These are phyloP conservation scores for Incumbomyces delicatus DNA, from an alignment of 2,329 filamentous ascomycete genomes.

Conservation along the genomic window DNA sequence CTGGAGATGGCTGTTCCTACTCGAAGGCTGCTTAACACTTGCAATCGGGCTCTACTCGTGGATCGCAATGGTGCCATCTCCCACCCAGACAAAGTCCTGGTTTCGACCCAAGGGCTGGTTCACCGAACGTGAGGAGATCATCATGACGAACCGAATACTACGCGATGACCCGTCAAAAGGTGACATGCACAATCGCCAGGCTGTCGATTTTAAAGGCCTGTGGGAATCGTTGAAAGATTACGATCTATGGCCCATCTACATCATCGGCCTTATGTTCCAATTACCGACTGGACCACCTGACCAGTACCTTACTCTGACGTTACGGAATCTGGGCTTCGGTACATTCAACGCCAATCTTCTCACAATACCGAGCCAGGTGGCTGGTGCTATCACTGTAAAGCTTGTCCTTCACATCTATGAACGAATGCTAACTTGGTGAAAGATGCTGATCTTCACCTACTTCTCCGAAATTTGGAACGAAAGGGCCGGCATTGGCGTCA, in stretches of 20 bases:
- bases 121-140: conserved; percentile 53
- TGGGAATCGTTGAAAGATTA: conserved; percentile 43
- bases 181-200: conserved; percentile 47
- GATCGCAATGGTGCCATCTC: conserved; percentile 49
- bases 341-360: conserved; percentile 43
- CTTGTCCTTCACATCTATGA: no score
- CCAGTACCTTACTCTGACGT: conserved; percentile 39
- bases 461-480: conserved; percentile 42
- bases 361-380: conserved; percentile 47
- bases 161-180: conserved; percentile 32
- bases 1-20: conserved; percentile 27
- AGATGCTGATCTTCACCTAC: conserved; percentile 47
- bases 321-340: conserved; percentile 32
- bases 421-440: no score
- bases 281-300: conserved; percentile 33
- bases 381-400: no score
- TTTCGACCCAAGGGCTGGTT: conserved; percentile 45
- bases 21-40: conserved; percentile 29
- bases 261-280: conserved; percentile 34
- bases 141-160: conserved; percentile 49
- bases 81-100: conserved; percentile 44
- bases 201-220: conserved; percentile 36
- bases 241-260: conserved; percentile 46
- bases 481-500: conserved; percentile 40
- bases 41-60: conserved; percentile 26